Percentiles rank a stretch among this genome's conserved stretches.
phyloP scores from a whole-genome alignment of 2,329 filamentous ascomycete genomes.

The Curvularia hawaiiensis region DNA sequence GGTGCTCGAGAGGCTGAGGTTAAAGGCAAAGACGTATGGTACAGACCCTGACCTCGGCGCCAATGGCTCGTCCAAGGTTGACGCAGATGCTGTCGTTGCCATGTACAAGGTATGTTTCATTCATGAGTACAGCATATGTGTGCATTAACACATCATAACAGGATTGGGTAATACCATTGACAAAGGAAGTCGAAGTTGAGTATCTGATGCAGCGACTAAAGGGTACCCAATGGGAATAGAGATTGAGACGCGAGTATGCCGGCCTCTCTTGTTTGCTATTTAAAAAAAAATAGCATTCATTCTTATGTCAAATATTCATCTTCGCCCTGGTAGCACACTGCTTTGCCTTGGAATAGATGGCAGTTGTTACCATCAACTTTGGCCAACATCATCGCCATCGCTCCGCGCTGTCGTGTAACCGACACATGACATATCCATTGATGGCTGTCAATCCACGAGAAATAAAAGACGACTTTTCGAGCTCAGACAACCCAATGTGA shows the following conservation, averaged over 20 bases:
- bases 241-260: not conserved
- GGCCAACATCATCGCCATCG: not conserved
- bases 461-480: not conserved
- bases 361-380: not conserved
- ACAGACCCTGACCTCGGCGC: slow-evolving; percentile 75
- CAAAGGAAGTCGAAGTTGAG: slow-evolving; percentile 98
- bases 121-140: not conserved
- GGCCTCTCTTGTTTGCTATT: not conserved
- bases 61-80: slow-evolving; percentile 75
- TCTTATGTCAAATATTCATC: not conserved
- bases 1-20: slow-evolving; percentile 81
- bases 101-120: slow-evolving; percentile 45
- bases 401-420: not conserved
- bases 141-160: slow-evolving; percentile 6
- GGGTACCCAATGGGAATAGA: slow-evolving; percentile 55
- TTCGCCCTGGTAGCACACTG: no score
- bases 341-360: not conserved
- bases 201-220: slow-evolving; percentile 93
- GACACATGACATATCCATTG: not conserved
- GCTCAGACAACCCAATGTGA: no score
- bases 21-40: slow-evolving; percentile 94
- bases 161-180: slow-evolving; percentile 93
- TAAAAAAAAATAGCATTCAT: not conserved
- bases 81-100: slow-evolving; percentile 72
- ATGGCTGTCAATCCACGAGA: no score